Evolutionary conservation across 768 basidiomycete genomes (phyloP).

Genomic region (Lactifluus subvellereus): DNA sequence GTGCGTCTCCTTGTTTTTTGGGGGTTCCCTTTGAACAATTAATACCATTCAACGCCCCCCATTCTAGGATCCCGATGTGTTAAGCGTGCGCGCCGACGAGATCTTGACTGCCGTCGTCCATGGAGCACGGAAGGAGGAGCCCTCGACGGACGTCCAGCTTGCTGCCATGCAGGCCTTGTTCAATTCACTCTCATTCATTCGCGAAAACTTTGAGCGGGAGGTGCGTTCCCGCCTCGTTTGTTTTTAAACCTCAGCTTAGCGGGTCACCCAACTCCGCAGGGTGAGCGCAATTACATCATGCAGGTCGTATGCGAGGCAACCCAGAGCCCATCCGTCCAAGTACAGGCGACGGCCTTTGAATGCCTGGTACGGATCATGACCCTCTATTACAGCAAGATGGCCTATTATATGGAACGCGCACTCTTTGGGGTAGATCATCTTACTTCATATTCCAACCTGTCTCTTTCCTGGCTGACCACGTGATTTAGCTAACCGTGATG

Average conservation of each 20-base stretch:
- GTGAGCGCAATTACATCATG: constrained; percentile 99
- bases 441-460: not conserved
- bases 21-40: not conserved
- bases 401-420: constrained; percentile 98
- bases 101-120: constrained; percentile 98
- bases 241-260: constrained; percentile 4
- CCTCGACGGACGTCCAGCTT: constrained; percentile 82
- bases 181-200: constrained; percentile 96
- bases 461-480: constrained; percentile 9
- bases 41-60: too few species aligned
- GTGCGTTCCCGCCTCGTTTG: constrained; percentile 40
- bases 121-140: constrained; percentile 94
- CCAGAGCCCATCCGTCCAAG: constrained; percentile 68
- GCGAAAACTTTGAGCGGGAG: constrained; percentile 97
- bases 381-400: constrained; percentile 98
- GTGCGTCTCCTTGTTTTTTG: constrained; percentile 45
- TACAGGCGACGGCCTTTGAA: constrained; percentile 96
- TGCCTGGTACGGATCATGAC: constrained; percentile 96
- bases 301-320: constrained; percentile 99
- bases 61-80: constrained; percentile 82
- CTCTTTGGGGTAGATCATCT: constrained; percentile 77
- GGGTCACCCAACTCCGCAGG: constrained; percentile 42
- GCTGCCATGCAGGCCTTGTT: constrained; percentile 89
- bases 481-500: constrained; percentile 78
- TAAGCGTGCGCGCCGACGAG: constrained; percentile 87